phyloP scores from a whole-genome alignment of 2,329 filamentous ascomycete species.

The Sclerotinia minor region DNA sequence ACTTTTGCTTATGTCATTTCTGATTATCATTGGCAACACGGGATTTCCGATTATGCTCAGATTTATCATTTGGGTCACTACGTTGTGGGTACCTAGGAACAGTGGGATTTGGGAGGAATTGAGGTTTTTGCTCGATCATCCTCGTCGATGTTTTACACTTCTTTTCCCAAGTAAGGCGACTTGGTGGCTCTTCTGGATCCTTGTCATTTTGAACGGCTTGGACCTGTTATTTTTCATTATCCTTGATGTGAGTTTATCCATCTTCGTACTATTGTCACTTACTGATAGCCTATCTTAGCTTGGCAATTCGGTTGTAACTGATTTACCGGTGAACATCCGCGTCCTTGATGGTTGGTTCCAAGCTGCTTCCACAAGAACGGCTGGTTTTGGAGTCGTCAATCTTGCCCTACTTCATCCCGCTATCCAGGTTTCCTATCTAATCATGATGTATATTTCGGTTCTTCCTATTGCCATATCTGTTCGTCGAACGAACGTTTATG shows the following conservation, averaged over 20 bases:
- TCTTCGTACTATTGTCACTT: neutral
- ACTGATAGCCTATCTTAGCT: slow-evolving; percentile 51
- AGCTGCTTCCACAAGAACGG: slow-evolving; percentile 83
- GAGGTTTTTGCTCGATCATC: slow-evolving; percentile 87
- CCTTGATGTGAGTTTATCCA: slow-evolving; percentile 67
- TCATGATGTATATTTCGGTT: slow-evolving; percentile 99
- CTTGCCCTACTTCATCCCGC: slow-evolving; percentile 79
- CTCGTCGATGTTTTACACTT: slow-evolving; percentile 91
- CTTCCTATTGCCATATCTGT: slow-evolving; percentile 96
- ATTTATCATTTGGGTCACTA: slow-evolving; percentile 83
- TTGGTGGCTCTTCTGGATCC: slow-evolving; percentile 92
- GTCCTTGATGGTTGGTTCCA: slow-evolving; percentile 89
- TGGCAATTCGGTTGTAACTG: slow-evolving; percentile 66
- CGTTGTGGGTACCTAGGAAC: slow-evolving; percentile 62
- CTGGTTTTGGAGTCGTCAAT: slow-evolving; percentile 82
- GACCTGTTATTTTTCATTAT: slow-evolving; percentile 92
- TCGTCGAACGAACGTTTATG: slow-evolving; percentile 92
- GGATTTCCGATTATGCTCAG: slow-evolving; percentile 94
- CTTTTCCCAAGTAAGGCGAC: slow-evolving; percentile 87
- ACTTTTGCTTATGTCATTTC: slow-evolving; percentile 74
- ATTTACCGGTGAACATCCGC: slow-evolving; percentile 69
- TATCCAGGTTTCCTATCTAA: slow-evolving; percentile 88
- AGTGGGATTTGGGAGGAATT: slow-evolving; percentile 86
- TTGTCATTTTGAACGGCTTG: slow-evolving; percentile 77
- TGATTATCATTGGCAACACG: slow-evolving; percentile 94